phyloP scores from a whole-genome alignment of 2,329 filamentous ascomycete species.

The Cordyceps militaris region DNA sequence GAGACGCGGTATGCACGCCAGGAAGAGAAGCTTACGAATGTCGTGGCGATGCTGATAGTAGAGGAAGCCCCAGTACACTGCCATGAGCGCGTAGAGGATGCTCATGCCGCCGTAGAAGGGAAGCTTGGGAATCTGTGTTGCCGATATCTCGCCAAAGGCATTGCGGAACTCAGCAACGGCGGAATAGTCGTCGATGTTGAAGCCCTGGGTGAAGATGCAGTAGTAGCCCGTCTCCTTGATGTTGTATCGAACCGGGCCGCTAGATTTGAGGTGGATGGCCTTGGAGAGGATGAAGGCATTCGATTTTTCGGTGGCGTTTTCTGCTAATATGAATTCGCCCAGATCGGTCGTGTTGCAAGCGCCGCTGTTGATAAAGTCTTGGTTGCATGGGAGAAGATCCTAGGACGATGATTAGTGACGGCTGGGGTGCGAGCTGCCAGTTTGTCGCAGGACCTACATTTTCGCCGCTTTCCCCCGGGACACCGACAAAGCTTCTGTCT shows the following conservation, averaged over 20 bases:
- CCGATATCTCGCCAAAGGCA: constrained; percentile 90
- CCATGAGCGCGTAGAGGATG: constrained; percentile 84
- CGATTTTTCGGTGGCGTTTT: constrained; percentile 66
- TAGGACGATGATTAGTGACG: constrained; percentile 30
- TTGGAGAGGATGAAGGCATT: constrained; percentile 68
- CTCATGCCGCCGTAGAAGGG: constrained; percentile 95
- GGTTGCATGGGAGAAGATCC: constrained; percentile 62
- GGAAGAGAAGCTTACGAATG: constrained; percentile 56
- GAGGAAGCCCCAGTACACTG: constrained; percentile 80
- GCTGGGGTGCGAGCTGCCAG: neutral
- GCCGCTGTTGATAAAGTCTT: constrained; percentile 58
- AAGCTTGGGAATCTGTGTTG: constrained; percentile 91
- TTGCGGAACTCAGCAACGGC: constrained; percentile 90
- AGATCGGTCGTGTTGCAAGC: constrained; percentile 71
- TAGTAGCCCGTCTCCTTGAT: constrained; percentile 93
- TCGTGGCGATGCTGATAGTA: constrained; percentile 93
- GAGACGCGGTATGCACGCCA: constrained; percentile 14
- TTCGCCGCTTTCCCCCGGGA: constrained; percentile 46
- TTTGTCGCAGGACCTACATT: constrained; percentile 36
- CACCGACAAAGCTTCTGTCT: constrained; percentile 73
- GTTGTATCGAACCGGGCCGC: constrained; percentile 68
- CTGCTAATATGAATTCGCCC: constrained; percentile 74
- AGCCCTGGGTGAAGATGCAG: constrained; percentile 76
- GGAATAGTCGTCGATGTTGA: constrained; percentile 60
- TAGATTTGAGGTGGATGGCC: constrained; percentile 73